Evolutionary conservation across 2,329 filamentous ascomycete genomes (phyloP), one percentile per base, ranked within the genome.

Genomic region (Arachnomyces sp.): DNA sequence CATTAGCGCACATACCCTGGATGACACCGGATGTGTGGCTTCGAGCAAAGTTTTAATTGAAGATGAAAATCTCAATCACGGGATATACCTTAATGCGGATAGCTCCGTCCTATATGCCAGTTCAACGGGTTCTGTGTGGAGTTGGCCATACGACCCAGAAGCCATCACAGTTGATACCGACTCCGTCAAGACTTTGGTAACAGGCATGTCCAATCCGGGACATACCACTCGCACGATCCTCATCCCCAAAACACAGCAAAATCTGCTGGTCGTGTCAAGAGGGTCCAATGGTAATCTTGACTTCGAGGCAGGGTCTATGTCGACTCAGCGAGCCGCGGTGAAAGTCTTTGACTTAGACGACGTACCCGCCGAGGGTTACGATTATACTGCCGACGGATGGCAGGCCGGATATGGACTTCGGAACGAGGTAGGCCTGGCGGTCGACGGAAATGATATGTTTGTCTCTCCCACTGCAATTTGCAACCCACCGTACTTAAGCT

Each of bases 401-500:
- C 56, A 69, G 49, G 62, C 60, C 48, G 75, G 81, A 12, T 87
- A 82, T 82, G 84, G 84, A 8, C 66, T 88, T 38, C 72, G 82
- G 29, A 87, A 87, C 57, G 79, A 80, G 1, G 82, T 86, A 3
- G 84, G 82, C 7, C 63, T 87, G 3, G 79, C 67, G n/a, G 81
- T 31, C 13, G 36, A 38, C 15, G 84, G 57, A 70, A 85, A 39
- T 25, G 18, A 39, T 28, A 38, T 45, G 15, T 32, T 8, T 14
- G 21, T 43, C 13, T 29, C 16, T 17, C 18, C 29, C 11, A n/a
- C 4, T 38, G 9, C 36, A 7, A 28, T 32, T 13, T 4, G 28
- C 21, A 29, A 21, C 32, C 32, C 7, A 11, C 21, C 14, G 25
- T 9, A 3, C 7, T 13, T 36, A 16, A 28, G n/a, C 11, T 36